Evolutionary conservation across 2,329 filamentous ascomycete species (phyloP).

Genomic region (Ophiocordyceps robertsii): DNA sequence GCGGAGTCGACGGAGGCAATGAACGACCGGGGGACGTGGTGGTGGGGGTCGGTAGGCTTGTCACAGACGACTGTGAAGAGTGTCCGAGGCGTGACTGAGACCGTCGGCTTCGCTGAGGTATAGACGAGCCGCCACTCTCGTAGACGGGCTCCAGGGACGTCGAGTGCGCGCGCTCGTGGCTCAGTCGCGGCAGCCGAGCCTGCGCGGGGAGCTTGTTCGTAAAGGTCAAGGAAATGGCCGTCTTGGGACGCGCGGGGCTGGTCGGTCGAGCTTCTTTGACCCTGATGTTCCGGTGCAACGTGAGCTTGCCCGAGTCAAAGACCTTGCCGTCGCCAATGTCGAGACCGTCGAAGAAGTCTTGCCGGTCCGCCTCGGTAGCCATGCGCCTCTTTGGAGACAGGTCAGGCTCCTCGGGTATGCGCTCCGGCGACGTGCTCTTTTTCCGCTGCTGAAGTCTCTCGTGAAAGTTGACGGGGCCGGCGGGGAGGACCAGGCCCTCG

Average conservation of each 20-base stretch:
- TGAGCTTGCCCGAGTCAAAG: constrained; percentile 69
- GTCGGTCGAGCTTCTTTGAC: constrained; percentile 58
- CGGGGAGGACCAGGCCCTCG: constrained; percentile 75
- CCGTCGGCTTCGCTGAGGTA: constrained; percentile 41
- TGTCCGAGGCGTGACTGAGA: constrained; percentile 58
- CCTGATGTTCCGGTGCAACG: constrained; percentile 82
- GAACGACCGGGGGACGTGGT: constrained; percentile 41
- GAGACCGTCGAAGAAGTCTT: constrained; percentile 76
- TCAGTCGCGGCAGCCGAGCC: constrained; percentile 70
- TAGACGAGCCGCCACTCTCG: constrained; percentile 66
- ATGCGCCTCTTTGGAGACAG: constrained; percentile 16
- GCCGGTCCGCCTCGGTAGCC: constrained; percentile 34
- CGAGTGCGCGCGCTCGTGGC: constrained; percentile 57
- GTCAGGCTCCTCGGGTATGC: constrained; percentile 25
- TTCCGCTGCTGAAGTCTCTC: constrained; percentile 64
- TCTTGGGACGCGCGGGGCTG: constrained; percentile 58
- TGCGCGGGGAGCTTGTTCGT: constrained; percentile 56
- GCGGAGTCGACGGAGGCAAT: constrained; percentile 44
- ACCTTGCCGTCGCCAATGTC: constrained; percentile 76
- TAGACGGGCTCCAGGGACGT: constrained; percentile 78
- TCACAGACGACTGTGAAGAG: constrained; percentile 53
- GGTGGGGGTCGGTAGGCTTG: constrained; percentile 48
- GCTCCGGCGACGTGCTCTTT: constrained; percentile 42
- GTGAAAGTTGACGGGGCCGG: constrained; percentile 70
- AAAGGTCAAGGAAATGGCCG: constrained; percentile 80